Evolutionary conservation across 1,139 yeast species (phyloP), one percentile per base, ranked within the genome.

Genomic region (Suhomyces terraborum): DNA sequence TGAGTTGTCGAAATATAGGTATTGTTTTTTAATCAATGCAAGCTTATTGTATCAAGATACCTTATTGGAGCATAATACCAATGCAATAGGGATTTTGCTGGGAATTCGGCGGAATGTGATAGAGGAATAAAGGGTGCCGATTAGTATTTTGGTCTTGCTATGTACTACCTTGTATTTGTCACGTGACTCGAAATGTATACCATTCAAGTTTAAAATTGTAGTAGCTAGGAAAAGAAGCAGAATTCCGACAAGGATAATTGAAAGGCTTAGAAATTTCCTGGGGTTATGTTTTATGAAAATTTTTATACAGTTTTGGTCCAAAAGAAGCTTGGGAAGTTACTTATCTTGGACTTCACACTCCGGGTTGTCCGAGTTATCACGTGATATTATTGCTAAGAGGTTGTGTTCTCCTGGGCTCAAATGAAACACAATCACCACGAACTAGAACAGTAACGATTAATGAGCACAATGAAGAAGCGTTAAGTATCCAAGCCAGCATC

Each of bases 61-160:
- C 17, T 37, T 23, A 37, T 22, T 32, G 26, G 41, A 28, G 28
- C 41, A 38, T 38, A 38, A 18, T 38, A 38, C 31, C 28, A 28
- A 28, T 32, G 18, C 41, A 38, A 21, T 26, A 18, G 20, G 33
- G 28, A 32, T 13, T 22, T 19, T 18, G 33, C 30, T 38, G 4
- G 17, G 33, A 20, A 16, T 10, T 4, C 10, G 10, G 24, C 23
- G 12, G 21, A 14, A 18, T 10, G 31, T 12, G 22, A 29, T 21
- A 23, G 33, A 16, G 14, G 33, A 18, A 17, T 14, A 22, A 16
- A 9, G 18, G 24, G 24, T 20, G 17, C 16, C 16, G 32, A 17
- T 29, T 29, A 23, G 21, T 27, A 21, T 26, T 13, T 22, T 38
- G 41, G 33, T 38, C 41, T 38, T 38, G 41, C 41, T 38, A 29